These are phyloP conservation scores for Pythium volutum DNA, from an alignment of 352 stramenopile species.

Conservation along the genomic window DNA sequence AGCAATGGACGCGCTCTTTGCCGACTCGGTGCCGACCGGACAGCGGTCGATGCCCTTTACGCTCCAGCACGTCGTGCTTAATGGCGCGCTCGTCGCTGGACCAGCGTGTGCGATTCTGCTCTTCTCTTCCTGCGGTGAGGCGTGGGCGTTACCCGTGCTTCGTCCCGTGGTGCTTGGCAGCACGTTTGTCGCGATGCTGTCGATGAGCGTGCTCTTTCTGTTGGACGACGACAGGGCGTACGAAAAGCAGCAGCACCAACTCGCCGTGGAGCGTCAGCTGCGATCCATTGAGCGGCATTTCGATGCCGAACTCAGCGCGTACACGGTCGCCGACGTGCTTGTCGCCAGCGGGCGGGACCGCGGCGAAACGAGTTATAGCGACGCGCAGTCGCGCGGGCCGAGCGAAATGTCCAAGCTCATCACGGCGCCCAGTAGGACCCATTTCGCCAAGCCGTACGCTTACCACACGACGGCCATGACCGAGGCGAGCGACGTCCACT, in stretches of 20 bases:
- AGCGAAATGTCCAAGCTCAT: constrained; percentile 24
- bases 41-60: constrained; percentile 77
- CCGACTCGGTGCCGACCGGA: constrained; percentile 70
- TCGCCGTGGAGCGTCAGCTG: constrained; percentile 56
- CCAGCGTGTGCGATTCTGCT: constrained; percentile 62
- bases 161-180: constrained; percentile 67
- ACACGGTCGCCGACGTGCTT: constrained; percentile 9
- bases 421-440: not conserved
- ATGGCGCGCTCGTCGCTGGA: constrained; percentile 45
- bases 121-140: constrained; percentile 66
- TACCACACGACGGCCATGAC: constrained; percentile 14
- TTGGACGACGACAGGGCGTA: constrained; percentile 79
- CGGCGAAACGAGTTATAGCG: constrained; percentile 13
- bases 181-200: constrained; percentile 48
- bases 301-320: constrained; percentile 49
- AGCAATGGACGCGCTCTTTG: constrained; percentile 77
- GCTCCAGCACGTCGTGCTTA: constrained; percentile 62
- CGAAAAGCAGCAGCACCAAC: constrained; percentile 55
- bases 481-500: constrained; percentile 2
- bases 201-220: constrained; percentile 63
- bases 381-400: constrained; percentile 12
- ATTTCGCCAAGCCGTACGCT: constrained; percentile 3
- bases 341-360: constrained; percentile 2
- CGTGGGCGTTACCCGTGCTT: constrained; percentile 67
- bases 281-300: constrained; percentile 68